phyloP scores from a whole-genome alignment of 208 protist species.

The Leptomonas pyrrhocoris region DNA sequence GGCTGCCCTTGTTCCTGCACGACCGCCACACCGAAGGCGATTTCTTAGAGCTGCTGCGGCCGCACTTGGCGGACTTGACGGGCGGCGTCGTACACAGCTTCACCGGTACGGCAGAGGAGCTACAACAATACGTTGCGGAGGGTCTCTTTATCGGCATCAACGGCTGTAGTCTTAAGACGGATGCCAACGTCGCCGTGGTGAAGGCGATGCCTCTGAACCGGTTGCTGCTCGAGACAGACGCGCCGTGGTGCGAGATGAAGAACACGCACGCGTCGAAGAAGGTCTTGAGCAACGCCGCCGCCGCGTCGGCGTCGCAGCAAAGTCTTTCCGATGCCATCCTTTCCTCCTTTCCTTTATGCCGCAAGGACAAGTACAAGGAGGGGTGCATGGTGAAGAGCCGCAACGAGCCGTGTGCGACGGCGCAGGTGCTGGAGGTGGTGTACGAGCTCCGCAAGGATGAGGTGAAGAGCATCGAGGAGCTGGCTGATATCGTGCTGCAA shows the following conservation, averaged over 20 bases:
- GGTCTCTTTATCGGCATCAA: constrained; percentile 95
- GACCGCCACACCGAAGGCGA: constrained; percentile 90
- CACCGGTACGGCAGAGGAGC: constrained; percentile 84
- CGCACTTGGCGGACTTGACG: constrained; percentile 45
- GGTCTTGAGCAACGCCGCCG: constrained; percentile 32
- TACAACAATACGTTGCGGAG: constrained; percentile 74
- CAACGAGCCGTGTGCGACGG: constrained; percentile 70
- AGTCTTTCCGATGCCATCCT: constrained; percentile 51
- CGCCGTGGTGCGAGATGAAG: constrained; percentile 94
- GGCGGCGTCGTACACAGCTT: constrained; percentile 96
- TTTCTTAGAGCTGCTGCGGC: constrained; percentile 69
- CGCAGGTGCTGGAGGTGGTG: constrained; percentile 70
- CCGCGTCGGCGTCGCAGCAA: constrained; percentile 3
- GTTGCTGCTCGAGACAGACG: constrained; percentile 96
- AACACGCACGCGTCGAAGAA: constrained; percentile 86
- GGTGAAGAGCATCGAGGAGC: constrained; percentile 45
- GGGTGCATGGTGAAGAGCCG: constrained; percentile 72
- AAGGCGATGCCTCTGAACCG: constrained; percentile 79
- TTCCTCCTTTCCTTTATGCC: constrained; percentile 37
- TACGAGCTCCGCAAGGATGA: constrained; percentile 61
- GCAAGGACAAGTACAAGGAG: constrained; percentile 74
- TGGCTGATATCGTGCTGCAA: constrained; percentile 45
- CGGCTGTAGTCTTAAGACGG: constrained; percentile 94
- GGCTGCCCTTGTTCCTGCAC: constrained; percentile 94
- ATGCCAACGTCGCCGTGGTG: constrained; percentile 88